phyloP scores from a whole-genome alignment of 2,329 filamentous ascomycete species.

The Colletotrichum filicis region DNA sequence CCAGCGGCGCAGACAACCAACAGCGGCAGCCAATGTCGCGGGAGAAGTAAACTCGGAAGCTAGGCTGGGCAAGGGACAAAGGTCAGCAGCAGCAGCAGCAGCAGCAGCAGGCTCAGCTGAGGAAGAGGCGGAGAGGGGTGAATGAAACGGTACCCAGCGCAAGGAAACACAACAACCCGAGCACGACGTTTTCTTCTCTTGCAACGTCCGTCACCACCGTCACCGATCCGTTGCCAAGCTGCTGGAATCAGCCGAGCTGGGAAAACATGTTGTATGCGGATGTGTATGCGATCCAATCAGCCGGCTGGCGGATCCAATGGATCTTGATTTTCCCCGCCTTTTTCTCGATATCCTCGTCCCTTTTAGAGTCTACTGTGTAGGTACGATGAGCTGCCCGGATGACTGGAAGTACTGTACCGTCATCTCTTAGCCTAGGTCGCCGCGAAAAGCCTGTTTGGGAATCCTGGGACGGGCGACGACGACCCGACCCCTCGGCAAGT shows the following conservation, averaged over 20 bases:
- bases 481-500: background rate
- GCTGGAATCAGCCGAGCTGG: slow-evolving; percentile 8
- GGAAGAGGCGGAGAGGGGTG: background rate
- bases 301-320: slow-evolving; percentile 3
- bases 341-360: background rate
- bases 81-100: background rate
- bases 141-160: background rate
- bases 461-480: background rate
- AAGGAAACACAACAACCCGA: background rate
- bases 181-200: background rate
- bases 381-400: background rate
- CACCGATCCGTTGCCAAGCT: background rate
- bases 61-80: background rate
- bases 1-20: background rate
- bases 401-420: background rate
- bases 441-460: background rate
- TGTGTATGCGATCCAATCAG: slow-evolving; percentile 23
- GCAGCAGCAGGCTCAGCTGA: background rate
- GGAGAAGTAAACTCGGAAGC: background rate
- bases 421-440: background rate
- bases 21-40: too few relatives aligned
- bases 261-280: background rate
- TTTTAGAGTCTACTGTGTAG: background rate
- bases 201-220: background rate
- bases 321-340: background rate